Percentiles rank a stretch among this genome's conserved stretches.
phyloP scores from a whole-genome alignment of 2,329 filamentous ascomycete genomes.

The Orbilia ellipsospora region DNA sequence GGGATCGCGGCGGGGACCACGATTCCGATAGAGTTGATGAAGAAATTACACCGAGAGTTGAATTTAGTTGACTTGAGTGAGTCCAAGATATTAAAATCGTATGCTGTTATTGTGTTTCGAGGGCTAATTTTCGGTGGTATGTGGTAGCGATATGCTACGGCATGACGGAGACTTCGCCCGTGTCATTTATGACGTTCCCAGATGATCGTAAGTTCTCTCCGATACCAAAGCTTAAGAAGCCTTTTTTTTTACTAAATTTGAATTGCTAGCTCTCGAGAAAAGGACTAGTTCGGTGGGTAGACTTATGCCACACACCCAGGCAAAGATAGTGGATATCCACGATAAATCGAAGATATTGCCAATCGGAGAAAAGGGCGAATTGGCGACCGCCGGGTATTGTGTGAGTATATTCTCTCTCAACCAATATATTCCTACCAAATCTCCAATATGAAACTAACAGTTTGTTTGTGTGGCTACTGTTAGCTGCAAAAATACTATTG shows the following conservation, averaged over 20 bases:
- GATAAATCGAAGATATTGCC: conserved; percentile 72
- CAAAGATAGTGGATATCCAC: conserved; percentile 78
- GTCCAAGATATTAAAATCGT: background rate
- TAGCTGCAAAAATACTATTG: conserved; percentile 78
- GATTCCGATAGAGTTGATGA: conserved; percentile 86
- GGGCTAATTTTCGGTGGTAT: too few species aligned
- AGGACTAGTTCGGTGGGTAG: conserved; percentile 80
- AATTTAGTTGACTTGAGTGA: conserved; percentile 76
- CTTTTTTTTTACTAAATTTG: background rate
- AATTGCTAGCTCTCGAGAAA: conserved; percentile 64
- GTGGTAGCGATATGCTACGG: conserved; percentile 87
- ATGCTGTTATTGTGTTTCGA: too few species aligned
- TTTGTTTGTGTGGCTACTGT: background rate
- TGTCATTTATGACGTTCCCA: conserved; percentile 81
- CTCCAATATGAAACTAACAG: background rate
- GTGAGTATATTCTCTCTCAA: conserved; percentile 68
- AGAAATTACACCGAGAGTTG: conserved; percentile 75
- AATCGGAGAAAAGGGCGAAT: conserved; percentile 77
- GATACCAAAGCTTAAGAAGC: background rate
- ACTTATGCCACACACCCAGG: conserved; percentile 85
- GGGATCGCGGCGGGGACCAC: conserved; percentile 89
- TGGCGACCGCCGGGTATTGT: conserved; percentile 84
- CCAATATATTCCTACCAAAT: background rate
- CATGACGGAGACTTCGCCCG: conserved; percentile 89
- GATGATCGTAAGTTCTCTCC: conserved; percentile 73